Conservation (phyloP, 176 grass and related monocot genomes). For the Bolboschoenus planiculmis region DNA sequence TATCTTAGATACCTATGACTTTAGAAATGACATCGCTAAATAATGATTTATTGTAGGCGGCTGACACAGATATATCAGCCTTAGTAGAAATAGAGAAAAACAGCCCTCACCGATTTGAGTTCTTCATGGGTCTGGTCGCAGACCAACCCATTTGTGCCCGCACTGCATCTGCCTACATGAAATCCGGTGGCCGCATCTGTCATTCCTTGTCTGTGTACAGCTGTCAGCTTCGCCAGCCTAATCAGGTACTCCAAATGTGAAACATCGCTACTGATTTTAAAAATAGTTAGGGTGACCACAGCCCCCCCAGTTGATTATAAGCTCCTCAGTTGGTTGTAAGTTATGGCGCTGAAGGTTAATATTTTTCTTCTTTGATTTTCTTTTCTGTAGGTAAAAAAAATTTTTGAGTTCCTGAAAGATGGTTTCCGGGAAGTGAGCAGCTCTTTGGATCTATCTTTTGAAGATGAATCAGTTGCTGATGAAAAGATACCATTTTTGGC, state of each 20-base stretch:
- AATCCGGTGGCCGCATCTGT: slow-evolving; percentile 92
- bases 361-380: slow-evolving; percentile 21
- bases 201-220: slow-evolving; percentile 97
- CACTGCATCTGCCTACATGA: slow-evolving; percentile 92
- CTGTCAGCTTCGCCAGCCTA: slow-evolving; percentile 89
- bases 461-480: slow-evolving; percentile 91
- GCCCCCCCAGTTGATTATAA: background rate
- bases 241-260: slow-evolving; percentile 47
- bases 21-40: background rate
- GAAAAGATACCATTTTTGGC: slow-evolving; percentile 98
- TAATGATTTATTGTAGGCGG: slow-evolving; percentile 51
- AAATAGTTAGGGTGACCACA: background rate
- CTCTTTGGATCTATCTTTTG: slow-evolving; percentile 89
- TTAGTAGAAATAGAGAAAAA: slow-evolving; percentile 99
- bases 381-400: slow-evolving; percentile 76
- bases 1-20: background rate
- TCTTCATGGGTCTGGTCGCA: slow-evolving; percentile 95
- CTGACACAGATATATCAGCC: slow-evolving; percentile 96
- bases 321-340: background rate
- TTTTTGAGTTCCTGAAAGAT: slow-evolving; percentile 91
- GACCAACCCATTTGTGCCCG: slow-evolving; percentile 96
- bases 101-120: slow-evolving; percentile 88
- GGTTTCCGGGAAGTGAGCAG: slow-evolving; percentile 93
- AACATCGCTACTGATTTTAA: background rate
- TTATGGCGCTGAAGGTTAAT: background rate